Percentiles rank a stretch among this genome's conserved stretches.
Conservation (phyloP, 2,329 filamentous ascomycete species). For the Trichoderma semiorbis region DNA sequence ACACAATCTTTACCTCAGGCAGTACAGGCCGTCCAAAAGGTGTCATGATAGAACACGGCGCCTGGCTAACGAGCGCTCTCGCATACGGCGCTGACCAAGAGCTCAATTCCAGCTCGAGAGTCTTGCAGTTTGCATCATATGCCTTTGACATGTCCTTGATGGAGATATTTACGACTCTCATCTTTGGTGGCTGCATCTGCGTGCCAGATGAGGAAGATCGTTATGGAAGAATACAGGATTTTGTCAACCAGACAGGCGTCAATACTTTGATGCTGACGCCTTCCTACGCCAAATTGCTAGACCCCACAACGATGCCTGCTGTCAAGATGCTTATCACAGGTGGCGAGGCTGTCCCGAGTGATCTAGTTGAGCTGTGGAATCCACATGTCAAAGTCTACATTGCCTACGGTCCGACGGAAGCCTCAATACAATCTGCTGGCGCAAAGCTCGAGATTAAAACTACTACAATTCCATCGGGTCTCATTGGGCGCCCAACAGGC, state of each 20-base stretch:
- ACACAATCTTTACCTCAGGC: conserved; percentile 26
- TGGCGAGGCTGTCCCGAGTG: conserved; percentile 22
- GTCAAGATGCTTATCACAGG: conserved; percentile 13
- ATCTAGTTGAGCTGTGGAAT: not conserved
- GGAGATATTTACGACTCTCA: conserved; percentile 21
- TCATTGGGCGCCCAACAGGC: conserved; percentile 8
- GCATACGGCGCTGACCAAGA: not conserved
- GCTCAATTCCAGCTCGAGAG: conserved; percentile 13
- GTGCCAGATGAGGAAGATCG: conserved; percentile 24
- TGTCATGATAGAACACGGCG: conserved; percentile 24
- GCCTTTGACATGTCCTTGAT: conserved; percentile 25
- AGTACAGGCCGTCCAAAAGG: conserved; percentile 28
- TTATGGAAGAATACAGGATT: conserved; percentile 11
- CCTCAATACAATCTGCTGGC: not conserved
- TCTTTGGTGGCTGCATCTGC: conserved; percentile 24
- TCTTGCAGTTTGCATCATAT: conserved; percentile 27
- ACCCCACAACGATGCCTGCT: conserved; percentile 14
- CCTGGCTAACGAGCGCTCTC: conserved; percentile 17
- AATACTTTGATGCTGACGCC: conserved; percentile 27
- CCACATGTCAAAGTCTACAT: not conserved
- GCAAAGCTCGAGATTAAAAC: not conserved
- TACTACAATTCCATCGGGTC: not conserved
- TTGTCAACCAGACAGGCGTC: conserved; percentile 20
- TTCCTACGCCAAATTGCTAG: conserved; percentile 25
- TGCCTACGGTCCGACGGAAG: conserved; percentile 10